phyloP scores from a whole-genome alignment of 345 rosid species.

The Murraya paniculata region DNA sequence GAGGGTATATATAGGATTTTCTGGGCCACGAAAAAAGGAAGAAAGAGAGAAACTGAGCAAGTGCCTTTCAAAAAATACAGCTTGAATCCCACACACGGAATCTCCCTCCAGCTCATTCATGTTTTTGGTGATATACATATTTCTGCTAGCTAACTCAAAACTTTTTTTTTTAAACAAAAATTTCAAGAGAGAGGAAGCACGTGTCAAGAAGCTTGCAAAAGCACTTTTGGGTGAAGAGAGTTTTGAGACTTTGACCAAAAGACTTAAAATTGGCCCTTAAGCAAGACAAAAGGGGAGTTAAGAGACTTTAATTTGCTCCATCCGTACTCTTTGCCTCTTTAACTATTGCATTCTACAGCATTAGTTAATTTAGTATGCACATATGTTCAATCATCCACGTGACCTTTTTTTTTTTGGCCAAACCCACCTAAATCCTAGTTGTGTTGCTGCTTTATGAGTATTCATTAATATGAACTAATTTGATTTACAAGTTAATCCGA shows the following conservation, averaged over 20 bases:
- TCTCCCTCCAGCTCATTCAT: slow-evolving; percentile 46
- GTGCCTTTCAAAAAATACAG: slow-evolving; percentile 36
- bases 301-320: neutral
- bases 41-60: neutral
- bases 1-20: slow-evolving; percentile 32
- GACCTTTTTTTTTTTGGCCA: slow-evolving; percentile 5
- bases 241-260: slow-evolving; percentile 20
- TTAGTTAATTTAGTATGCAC: neutral
- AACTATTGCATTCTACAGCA: neutral
- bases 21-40: neutral
- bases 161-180: no score
- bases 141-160: no score
- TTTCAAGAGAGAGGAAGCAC: slow-evolving; percentile 19
- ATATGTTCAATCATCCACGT: neutral
- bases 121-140: slow-evolving; percentile 9
- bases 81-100: slow-evolving; percentile 53
- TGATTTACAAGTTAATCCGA: neutral
- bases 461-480: no score
- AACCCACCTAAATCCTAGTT: neutral
- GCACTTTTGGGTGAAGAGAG: neutral
- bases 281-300: slow-evolving; percentile 17
- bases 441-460: no score
- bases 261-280: slow-evolving; percentile 16
- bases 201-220: slow-evolving; percentile 17
- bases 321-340: slow-evolving; percentile 10